Base-by-base conservation (phyloP, 1,284 basidiomycete species). In the Pterulicium gracile region DNA sequence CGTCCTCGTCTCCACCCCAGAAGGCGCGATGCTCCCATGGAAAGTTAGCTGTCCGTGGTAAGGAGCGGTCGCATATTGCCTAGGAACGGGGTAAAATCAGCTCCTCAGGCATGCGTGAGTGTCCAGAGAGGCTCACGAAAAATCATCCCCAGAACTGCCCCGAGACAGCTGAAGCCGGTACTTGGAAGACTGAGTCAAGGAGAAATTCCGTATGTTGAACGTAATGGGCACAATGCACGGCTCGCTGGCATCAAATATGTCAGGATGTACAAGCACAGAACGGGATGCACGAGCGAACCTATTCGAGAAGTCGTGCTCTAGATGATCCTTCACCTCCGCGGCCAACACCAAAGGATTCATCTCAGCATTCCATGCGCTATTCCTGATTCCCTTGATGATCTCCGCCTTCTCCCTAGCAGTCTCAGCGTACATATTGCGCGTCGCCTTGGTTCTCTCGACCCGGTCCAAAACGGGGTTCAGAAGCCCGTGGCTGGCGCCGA, bases 391-490 rank as follows among this genome's bases (percentile, higher is more conserved):
- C 23, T 77, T 68, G 42, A 91, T 58, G 22, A 94, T 65, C 41
- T 79, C 75, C 51, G 64, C 62, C 55, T 79, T 78, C 60, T 91
- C 79, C 44, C 82, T 70, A 48, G 77, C 77, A 3, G 89, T 93
- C 67, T 95, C 90, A 15, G 88, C 88, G 59, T 91, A 96, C 76
- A 95, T 88, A 50, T 79, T 90, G 50, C 82, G 75, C 56, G 77
- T 84, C 17, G 70, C 70, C 58, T 87, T 87, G n/a, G 71, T 71
- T 39, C 62, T 69, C 55, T 80, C 74, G 3, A 75, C 72, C 13
- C 71, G 68, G 34, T 77, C 69, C 5, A 85, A 68, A 35, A 79
- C 66, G 42, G 69, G 67, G 24, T 72, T 66, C 47, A 91, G 65
- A 12, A 69, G 65, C 14, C 78, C 83, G 58, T 86, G 82, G 1